Conservation (phyloP, 2,329 filamentous ascomycete genomes). For the Penicillium expansum region DNA sequence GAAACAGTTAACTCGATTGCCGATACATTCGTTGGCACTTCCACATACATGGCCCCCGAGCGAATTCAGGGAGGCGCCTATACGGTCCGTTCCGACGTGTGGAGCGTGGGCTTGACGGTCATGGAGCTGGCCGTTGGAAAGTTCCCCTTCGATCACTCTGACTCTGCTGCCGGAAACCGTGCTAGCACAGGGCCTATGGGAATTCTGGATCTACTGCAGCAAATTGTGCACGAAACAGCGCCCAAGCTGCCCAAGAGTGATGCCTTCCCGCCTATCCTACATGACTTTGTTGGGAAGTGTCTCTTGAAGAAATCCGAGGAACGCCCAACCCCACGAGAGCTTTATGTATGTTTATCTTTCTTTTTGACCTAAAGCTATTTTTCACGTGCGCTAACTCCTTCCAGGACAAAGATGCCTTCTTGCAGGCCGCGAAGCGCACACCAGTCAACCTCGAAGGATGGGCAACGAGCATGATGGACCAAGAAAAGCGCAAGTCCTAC, state of each 20-base stretch:
- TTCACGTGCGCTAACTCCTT: slow-evolving; percentile 16
- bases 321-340: slow-evolving; percentile 86
- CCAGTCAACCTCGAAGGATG: slow-evolving; percentile 91
- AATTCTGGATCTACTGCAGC: slow-evolving; percentile 91
- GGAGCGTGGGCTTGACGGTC: slow-evolving; percentile 91
- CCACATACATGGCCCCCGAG: slow-evolving; percentile 98
- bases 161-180: slow-evolving; percentile 69
- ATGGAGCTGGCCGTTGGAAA: slow-evolving; percentile 98
- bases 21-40: slow-evolving; percentile 96
- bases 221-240: slow-evolving; percentile 94
- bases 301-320: slow-evolving; percentile 84
- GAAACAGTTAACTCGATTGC: slow-evolving; percentile 97
- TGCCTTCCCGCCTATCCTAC: slow-evolving; percentile 89
- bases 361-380: background rate
- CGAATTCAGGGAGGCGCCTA: slow-evolving; percentile 96
- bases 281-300: slow-evolving; percentile 97
- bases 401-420: slow-evolving; percentile 87
- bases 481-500: slow-evolving; percentile 93
- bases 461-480: slow-evolving; percentile 91
- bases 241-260: slow-evolving; percentile 94
- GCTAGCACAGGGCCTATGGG: slow-evolving; percentile 75
- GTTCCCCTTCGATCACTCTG: slow-evolving; percentile 85
- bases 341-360: slow-evolving; percentile 65
- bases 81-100: slow-evolving; percentile 97
- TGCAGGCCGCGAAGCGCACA: slow-evolving; percentile 93